Conservation (phyloP, 306 rosid genomes). For the Calophaca sinica region DNA sequence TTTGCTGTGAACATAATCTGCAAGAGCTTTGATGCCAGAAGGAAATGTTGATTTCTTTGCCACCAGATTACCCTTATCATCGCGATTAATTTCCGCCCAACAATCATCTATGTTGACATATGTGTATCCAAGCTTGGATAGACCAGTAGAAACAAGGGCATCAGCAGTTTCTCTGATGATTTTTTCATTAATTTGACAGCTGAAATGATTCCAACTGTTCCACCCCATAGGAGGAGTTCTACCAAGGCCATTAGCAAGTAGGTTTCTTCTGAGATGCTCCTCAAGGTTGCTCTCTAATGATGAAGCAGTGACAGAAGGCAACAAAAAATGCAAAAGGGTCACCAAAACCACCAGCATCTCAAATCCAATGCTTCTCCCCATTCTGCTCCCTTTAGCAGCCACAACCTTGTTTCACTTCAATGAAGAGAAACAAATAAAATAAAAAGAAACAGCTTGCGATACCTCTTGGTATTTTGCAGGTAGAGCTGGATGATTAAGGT, state of each 20-base stretch:
- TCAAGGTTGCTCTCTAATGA: constrained; percentile 23
- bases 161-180: constrained; percentile 85
- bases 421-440: too few species aligned
- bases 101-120: constrained; percentile 96
- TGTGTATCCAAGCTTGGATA: constrained; percentile 87
- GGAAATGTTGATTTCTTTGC: constrained; percentile 89
- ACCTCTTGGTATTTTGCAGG: too few species aligned
- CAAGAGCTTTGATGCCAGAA: constrained; percentile 89
- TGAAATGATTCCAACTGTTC: constrained; percentile 98
- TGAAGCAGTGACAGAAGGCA: constrained; percentile 49
- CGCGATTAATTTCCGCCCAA: constrained; percentile 92
- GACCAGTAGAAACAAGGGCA: constrained; percentile 86
- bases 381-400: background rate
- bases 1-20: constrained; percentile 90
- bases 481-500: too few species aligned
- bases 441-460: too few species aligned
- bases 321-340: constrained; percentile 37
- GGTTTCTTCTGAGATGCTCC: constrained; percentile 58
- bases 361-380: constrained; percentile 37
- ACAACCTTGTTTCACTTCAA: background rate
- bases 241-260: constrained; percentile 85
- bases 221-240: constrained; percentile 98
- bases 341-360: constrained; percentile 34
- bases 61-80: constrained; percentile 70
- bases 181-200: constrained; percentile 74